Evolutionary conservation across 768 basidiomycete species (phyloP).

Genomic region (Psilocybe tampanensis): DNA sequence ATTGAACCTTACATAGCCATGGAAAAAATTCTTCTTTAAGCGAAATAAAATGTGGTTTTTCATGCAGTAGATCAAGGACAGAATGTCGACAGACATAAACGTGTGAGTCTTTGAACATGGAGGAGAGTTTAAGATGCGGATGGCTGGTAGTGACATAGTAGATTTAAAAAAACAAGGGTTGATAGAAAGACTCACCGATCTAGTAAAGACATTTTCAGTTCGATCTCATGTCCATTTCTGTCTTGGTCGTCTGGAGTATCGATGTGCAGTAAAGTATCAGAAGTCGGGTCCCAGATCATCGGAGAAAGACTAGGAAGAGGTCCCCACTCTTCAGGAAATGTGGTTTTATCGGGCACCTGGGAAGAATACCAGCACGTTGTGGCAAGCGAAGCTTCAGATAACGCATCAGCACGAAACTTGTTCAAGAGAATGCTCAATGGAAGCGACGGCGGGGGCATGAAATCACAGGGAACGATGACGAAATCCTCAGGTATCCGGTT

Average conservation of each 20-base stretch:
- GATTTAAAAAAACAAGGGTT: background rate
- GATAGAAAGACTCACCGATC: conserved; percentile 49
- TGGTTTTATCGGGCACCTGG: conserved; percentile 52
- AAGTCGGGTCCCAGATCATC: conserved; percentile 69
- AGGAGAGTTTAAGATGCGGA: conserved; percentile 69
- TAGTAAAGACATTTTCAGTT: conserved; percentile 75
- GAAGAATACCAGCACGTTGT: conserved; percentile 68
- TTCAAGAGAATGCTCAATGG: conserved; percentile 72
- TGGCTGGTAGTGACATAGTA: conserved; percentile 47
- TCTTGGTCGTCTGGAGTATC: conserved; percentile 73
- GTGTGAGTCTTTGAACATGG: conserved; percentile 80
- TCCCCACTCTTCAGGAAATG: conserved; percentile 71
- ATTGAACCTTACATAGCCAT: conserved; percentile 88
- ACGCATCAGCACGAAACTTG: conserved; percentile 76
- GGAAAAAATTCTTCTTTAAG: conserved; percentile 90
- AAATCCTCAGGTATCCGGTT: conserved; percentile 82
- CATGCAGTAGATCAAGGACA: conserved; percentile 70
- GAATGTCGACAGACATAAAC: conserved; percentile 85
- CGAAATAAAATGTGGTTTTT: conserved; percentile 75
- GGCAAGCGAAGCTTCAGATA: conserved; percentile 63
- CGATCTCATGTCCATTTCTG: conserved; percentile 68
- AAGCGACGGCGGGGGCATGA: conserved; percentile 77
- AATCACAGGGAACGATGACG: conserved; percentile 89
- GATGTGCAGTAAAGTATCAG: conserved; percentile 70
- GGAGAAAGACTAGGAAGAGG: conserved; percentile 42